Percentiles rank a stretch among this genome's conserved stretches.
Conservation (phyloP, 495 filamentous ascomycete genomes). For the Aspergillus diversus region DNA sequence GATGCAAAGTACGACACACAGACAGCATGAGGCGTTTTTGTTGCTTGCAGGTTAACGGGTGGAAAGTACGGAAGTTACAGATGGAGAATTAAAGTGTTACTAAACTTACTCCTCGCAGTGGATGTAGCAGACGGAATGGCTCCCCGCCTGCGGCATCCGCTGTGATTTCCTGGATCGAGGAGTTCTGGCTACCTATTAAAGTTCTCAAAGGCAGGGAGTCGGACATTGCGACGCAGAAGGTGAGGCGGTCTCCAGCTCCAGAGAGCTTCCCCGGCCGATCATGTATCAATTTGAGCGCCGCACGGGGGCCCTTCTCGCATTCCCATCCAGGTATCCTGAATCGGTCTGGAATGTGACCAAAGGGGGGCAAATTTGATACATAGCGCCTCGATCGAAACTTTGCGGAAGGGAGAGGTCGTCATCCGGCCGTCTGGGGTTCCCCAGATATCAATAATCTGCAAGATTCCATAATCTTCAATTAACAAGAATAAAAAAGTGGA, state of each 20-base stretch:
- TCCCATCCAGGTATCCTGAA: neutral
- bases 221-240: neutral
- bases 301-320: constrained; percentile 1
- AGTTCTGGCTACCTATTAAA: neutral
- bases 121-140: constrained; percentile 12
- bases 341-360: neutral
- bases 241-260: constrained; percentile 1
- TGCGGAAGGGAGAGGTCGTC: neutral
- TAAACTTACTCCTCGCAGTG: constrained; percentile 12
- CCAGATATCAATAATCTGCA: constrained; percentile 1
- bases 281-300: constrained; percentile 10
- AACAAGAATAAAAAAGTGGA: no score
- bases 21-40: neutral
- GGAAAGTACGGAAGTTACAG: constrained; percentile 1
- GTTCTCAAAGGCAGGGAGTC: neutral
- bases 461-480: neutral
- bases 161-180: constrained; percentile 15
- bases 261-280: constrained; percentile 8
- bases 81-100: constrained; percentile 17
- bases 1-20: constrained; percentile 6
- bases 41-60: neutral
- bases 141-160: constrained; percentile 1
- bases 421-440: neutral
- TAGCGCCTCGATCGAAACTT: neutral
- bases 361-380: neutral